These are phyloP conservation scores for Plectosphaerella cucumerina DNA, from an alignment of 2,329 filamentous ascomycete genomes.

Conservation along the genomic window DNA sequence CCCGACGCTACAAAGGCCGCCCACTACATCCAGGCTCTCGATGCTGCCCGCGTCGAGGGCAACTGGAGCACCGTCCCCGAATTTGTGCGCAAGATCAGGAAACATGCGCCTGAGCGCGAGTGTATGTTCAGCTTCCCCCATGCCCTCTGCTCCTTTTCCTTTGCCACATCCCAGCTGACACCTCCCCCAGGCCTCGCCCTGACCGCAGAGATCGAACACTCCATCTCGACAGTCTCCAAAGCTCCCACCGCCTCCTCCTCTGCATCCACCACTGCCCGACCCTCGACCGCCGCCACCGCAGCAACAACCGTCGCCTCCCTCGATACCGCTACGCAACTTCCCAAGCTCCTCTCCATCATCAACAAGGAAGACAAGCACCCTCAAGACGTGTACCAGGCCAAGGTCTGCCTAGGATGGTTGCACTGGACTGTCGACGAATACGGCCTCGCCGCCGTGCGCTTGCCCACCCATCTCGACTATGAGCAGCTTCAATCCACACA, in stretches of 20 bases:
- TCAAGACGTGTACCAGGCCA: slow-evolving; percentile 71
- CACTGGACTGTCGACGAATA: slow-evolving; percentile 75
- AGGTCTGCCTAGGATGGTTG: slow-evolving; percentile 79
- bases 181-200: slow-evolving; percentile 60
- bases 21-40: slow-evolving; percentile 77
- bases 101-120: slow-evolving; percentile 80
- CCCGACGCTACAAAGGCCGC: slow-evolving; percentile 61
- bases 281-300: slow-evolving; percentile 30
- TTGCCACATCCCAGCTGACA: slow-evolving; percentile 10
- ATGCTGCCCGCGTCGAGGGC: slow-evolving; percentile 81
- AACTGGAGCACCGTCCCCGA: slow-evolving; percentile 85
- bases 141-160: slow-evolving; percentile 5
- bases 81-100: slow-evolving; percentile 86
- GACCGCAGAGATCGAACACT: slow-evolving; percentile 65
- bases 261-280: slow-evolving; percentile 26
- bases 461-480: slow-evolving; percentile 61
- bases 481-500: slow-evolving; percentile 48
- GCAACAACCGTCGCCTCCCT: slow-evolving; percentile 34
- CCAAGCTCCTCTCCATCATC: slow-evolving; percentile 51
- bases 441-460: slow-evolving; percentile 49
- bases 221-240: slow-evolving; percentile 53
- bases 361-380: slow-evolving; percentile 49
- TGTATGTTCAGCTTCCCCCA: slow-evolving; percentile 54
- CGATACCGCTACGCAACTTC: slow-evolving; percentile 39
- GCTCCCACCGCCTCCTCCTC: slow-evolving; percentile 20